These are phyloP conservation scores for Cryptosporidium muris DNA, from an alignment of 169 alveolate species.

Conservation along the genomic window DNA sequence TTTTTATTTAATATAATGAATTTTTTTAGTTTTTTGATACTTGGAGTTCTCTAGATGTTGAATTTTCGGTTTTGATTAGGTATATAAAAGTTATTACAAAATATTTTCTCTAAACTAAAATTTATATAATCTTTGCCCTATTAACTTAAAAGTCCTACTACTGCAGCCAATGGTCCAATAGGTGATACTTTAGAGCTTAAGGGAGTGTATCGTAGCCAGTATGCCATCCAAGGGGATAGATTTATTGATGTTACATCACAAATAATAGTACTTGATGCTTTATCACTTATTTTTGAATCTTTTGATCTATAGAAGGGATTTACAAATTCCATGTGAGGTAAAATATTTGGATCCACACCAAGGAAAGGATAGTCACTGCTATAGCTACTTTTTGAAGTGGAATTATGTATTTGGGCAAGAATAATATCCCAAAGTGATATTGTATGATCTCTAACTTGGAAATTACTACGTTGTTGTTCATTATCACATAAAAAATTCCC, in stretches of 20 bases:
- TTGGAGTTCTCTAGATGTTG: too few species aligned
- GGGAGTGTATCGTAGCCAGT: constrained; percentile 50
- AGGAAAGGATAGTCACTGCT: not conserved
- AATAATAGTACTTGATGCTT: not conserved
- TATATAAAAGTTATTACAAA: too few species aligned
- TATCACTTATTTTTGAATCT: not conserved
- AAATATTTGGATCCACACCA: constrained; percentile 1
- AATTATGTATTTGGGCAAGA: not conserved
- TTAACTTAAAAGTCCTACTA: too few species aligned
- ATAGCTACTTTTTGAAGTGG: not conserved
- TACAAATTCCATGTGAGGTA: constrained; percentile 22
- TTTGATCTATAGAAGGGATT: constrained; percentile 18
- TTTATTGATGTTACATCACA: constrained; percentile 32
- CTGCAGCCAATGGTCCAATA: too few species aligned
- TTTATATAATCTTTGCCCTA: too few species aligned
- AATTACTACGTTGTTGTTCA: constrained; percentile 37
- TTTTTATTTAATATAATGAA: too few species aligned
- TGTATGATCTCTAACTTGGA: constrained; percentile 10
- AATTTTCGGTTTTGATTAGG: too few species aligned
- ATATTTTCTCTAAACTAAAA: too few species aligned
- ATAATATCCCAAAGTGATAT: constrained; percentile 55
- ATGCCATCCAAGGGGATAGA: constrained; percentile 54
- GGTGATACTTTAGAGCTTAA: not conserved
- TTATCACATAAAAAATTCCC: constrained; percentile 86
- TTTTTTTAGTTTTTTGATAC: too few species aligned